These are phyloP conservation scores for Clavispora vitiphila DNA, from an alignment of 805 yeast genomes.

Conservation along the genomic window DNA sequence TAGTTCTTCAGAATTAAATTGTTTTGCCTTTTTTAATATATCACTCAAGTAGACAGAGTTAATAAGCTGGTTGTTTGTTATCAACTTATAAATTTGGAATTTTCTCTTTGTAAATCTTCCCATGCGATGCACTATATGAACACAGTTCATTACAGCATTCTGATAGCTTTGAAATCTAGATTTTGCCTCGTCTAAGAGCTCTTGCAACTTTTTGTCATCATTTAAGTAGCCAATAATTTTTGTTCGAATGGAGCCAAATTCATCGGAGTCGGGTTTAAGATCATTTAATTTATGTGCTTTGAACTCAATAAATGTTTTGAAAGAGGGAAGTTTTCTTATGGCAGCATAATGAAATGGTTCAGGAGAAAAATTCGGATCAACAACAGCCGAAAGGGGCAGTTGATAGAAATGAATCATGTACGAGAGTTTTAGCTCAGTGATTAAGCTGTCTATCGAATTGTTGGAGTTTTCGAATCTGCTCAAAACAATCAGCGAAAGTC, in stretches of 20 bases:
- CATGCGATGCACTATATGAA: constrained; percentile 20
- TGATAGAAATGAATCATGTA: constrained; percentile 39
- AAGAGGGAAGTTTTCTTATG: constrained; percentile 32
- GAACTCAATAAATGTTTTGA: constrained; percentile 30
- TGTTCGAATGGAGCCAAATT: constrained; percentile 4
- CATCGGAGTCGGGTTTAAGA: constrained; percentile 1
- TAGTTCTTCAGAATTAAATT: constrained; percentile 2
- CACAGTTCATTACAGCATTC: constrained; percentile 21
- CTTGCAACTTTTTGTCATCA: constrained; percentile 10
- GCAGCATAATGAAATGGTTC: constrained; percentile 16
- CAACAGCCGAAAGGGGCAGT: constrained; percentile 27
- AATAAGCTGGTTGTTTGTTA: constrained; percentile 24
- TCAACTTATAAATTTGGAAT: constrained; percentile 28
- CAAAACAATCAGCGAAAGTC: constrained; percentile 24
- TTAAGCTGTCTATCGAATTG: constrained; percentile 37
- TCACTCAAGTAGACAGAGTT: constrained; percentile 22
- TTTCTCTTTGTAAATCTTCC: constrained; percentile 18
- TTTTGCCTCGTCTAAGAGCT: constrained; percentile 15
- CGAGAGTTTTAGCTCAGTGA: constrained; percentile 32
- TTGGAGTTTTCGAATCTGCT: constrained; percentile 33
- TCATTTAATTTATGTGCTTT: constrained; percentile 8
- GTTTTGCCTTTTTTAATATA: constrained; percentile 12
- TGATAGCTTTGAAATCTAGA: constrained; percentile 21
- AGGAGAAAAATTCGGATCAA: constrained; percentile 9
- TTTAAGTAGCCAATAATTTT: constrained; percentile 14